Percentiles rank a stretch among this genome's conserved stretches.
These are phyloP conservation scores for Fusarium sp. DNA, from an alignment of 2,329 filamentous ascomycete species.

Conservation along the genomic window DNA sequence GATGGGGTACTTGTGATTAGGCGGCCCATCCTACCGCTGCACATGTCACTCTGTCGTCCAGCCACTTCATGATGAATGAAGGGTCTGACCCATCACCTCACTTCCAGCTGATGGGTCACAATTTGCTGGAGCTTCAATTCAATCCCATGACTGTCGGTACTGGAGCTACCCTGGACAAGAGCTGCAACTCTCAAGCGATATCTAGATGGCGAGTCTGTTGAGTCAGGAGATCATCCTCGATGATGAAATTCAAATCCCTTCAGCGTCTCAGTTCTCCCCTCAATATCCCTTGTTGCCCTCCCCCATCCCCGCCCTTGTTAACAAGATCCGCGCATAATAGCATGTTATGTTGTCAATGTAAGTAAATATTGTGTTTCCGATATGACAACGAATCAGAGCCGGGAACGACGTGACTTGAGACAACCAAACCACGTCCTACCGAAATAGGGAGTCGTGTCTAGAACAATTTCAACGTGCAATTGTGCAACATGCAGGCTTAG, in stretches of 20 bases:
- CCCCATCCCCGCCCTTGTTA: slow-evolving; percentile 3
- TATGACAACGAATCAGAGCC: slow-evolving; percentile 8
- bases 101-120: slow-evolving; percentile 27
- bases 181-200: slow-evolving; percentile 11
- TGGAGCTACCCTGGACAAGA: slow-evolving; percentile 28
- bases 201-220: slow-evolving; percentile 1
- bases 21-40: slow-evolving; percentile 8
- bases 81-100: slow-evolving; percentile 25
- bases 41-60: slow-evolving; percentile 18
- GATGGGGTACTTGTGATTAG: slow-evolving; percentile 11
- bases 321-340: slow-evolving; percentile 10
- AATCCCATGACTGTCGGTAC: slow-evolving; percentile 15
- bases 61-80: slow-evolving; percentile 24
- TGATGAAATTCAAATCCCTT: slow-evolving; percentile 1
- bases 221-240: slow-evolving; percentile 9
- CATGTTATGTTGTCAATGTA: slow-evolving; percentile 8
- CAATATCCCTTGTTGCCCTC: neutral
- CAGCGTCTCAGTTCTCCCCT: neutral
- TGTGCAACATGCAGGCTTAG: neutral
- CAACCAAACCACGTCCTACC: neutral
- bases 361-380: slow-evolving; percentile 29
- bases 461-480: slow-evolving; percentile 6
- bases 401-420: slow-evolving; percentile 19
- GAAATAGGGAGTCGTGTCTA: neutral
- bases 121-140: slow-evolving; percentile 2